Base-by-base conservation (phyloP, 2,329 filamentous ascomycete genomes). In the Decorospora gaudefroyi region DNA sequence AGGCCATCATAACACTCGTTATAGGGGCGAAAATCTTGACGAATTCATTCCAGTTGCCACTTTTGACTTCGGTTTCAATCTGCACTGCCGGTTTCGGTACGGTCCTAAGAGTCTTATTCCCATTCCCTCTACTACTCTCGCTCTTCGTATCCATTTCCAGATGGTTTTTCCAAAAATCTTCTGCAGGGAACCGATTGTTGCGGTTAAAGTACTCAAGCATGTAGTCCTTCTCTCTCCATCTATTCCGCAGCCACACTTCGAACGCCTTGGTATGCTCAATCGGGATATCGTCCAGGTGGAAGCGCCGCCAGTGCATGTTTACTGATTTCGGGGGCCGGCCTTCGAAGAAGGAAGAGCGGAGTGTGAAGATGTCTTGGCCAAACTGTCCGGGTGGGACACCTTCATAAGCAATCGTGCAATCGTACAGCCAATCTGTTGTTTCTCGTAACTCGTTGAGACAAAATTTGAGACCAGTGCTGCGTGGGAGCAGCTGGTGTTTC, bases 391-490 rank as follows among this genome's bases (percentile, higher is more conserved):
- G 61, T 4, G 88, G 88, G 29, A 96, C 82, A 10, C 93, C 92
- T 71, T 96, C 92, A 65, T 99, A 99, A 4, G 90, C 91, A 43
- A 99, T 86, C 0, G 93, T 97, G 70, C 91, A 96, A 71, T 95
- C 90, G 60, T 95, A 95, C 1, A 95, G 76, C 73, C 88, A 95
- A 8, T 93, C 87, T 0, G 91, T 83, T 0, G 85, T 85, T 6
- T 79, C 81, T 58, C 82, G 82, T 10, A 95, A 74, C 68, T 95
- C 85, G 50, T 85, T 84, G 29, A 95, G 72, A 58, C 87, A 91
- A 63, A 90, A 95, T 54, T 82, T 86, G 51, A 87, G 80, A 34
- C 90, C 90, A 0, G 88, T 93, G 67, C 87, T 90, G 38, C 90
- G 79, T 1, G 90, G 90, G 2, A 95, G 72, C 55, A 95, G 78